Conservation (phyloP, 208 protist species). For the Polymyxa betae region DNA sequence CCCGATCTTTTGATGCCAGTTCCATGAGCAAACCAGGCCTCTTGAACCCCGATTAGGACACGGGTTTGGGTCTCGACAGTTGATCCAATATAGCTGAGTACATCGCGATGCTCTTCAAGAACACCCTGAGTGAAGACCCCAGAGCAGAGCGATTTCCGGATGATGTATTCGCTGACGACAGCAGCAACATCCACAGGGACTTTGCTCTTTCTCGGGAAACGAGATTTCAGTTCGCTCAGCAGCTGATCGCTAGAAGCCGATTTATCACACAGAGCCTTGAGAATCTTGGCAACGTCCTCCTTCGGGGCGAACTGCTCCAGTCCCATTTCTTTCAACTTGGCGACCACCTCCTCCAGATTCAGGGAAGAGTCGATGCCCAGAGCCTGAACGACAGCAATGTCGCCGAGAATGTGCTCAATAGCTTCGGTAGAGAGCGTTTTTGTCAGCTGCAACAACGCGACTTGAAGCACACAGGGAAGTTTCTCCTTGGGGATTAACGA, state of each 20-base stretch:
- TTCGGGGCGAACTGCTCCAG: background rate
- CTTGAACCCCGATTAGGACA: background rate
- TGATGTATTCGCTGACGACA: conserved; percentile 8
- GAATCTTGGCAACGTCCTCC: background rate
- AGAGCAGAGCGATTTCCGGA: background rate
- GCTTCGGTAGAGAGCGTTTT: background rate
- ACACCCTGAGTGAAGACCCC: background rate
- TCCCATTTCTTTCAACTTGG: background rate
- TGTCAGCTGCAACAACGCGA: background rate
- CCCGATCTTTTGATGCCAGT: background rate
- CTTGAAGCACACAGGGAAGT: background rate
- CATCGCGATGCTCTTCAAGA: background rate
- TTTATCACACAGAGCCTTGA: background rate
- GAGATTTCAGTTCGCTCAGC: background rate
- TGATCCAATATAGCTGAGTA: background rate
- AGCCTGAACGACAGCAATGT: background rate
- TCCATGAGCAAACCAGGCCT: background rate
- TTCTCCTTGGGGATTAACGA: background rate
- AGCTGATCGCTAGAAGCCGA: background rate
- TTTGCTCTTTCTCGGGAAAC: background rate
- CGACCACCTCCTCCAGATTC: background rate
- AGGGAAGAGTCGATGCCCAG: background rate
- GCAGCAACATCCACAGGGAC: background rate
- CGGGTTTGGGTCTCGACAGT: background rate
- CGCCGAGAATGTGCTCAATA: background rate